Evolutionary conservation across 176 grass and related monocot genomes (phyloP), one percentile per base, ranked within the genome.

Genomic region (Triticum monococcum): DNA sequence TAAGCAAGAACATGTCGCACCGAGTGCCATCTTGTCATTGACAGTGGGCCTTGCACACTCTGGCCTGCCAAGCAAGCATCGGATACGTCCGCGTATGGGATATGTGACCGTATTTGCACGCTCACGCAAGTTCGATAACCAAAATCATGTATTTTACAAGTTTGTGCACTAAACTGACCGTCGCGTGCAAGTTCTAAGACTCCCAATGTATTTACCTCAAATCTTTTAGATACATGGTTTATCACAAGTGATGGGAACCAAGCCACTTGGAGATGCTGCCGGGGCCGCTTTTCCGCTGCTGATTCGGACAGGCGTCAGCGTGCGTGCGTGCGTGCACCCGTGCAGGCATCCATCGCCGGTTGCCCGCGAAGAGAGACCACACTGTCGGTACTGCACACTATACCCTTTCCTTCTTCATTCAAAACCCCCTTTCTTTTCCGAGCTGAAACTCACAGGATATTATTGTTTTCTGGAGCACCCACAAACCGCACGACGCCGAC

Each of bases 241-340:
- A 60, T 72, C 43, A 80, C 60, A 37, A 75, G 32, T 63, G 69
- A 67, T 61, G 35, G 35, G 59, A 80, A 41, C 28, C 68, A 36
- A 84, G 26, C 81, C 46, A 88, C 77, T 77, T 88, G 86, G 0
- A 9, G 1, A 5, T 11, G 85, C 64, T 12, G 33, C 17, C 40
- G 64, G 9, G 41, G 4, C 37, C 56, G 74, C 85, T 74, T 91
- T 90, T 60, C 12, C 28, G 81, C 69, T 88, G 89, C 89, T 88
- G 89, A 91, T 85, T 88, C 86, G 62, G 86, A 88, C 85, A 78
- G 48, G 76, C 7, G 86, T 88, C 89, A 88, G 16, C 80, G 26
- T 57, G 18, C 87, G 40, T 89, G 73, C 87, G 45, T 56, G 17
- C 87, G 40, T 89, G 72, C 48, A 35, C 25, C 18, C 67, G 12